These are phyloP conservation scores for Cyclospora cayetanensis DNA, from an alignment of 169 alveolate species.

Conservation along the genomic window DNA sequence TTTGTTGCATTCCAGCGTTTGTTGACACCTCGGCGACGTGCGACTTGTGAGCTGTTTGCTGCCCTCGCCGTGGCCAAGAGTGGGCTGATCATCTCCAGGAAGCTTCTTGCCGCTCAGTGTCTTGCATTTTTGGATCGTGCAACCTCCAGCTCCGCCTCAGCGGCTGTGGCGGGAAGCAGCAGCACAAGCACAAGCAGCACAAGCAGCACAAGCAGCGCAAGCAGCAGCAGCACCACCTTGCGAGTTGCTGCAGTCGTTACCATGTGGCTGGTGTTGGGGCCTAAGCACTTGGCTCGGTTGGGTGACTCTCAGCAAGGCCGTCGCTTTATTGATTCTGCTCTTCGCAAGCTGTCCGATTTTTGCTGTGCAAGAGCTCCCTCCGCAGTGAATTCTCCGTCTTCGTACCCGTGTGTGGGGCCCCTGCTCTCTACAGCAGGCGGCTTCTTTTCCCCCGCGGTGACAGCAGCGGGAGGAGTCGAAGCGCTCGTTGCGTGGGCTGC, in stretches of 20 bases:
- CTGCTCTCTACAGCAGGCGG: background rate
- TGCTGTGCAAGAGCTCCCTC: background rate
- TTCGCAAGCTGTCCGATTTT: conserved; percentile 31
- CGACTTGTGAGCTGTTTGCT: conserved; percentile 62
- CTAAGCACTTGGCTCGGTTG: conserved; percentile 24
- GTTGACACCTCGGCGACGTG: conserved; percentile 27
- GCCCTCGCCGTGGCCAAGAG: conserved; percentile 45
- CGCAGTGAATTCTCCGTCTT: background rate
- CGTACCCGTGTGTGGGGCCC: background rate
- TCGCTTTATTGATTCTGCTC: conserved; percentile 52
- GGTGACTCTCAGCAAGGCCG: conserved; percentile 71
- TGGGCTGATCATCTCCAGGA: conserved; percentile 51
- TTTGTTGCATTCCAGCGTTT: conserved; percentile 49
- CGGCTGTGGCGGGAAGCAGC: background rate
- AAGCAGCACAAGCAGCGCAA: background rate
- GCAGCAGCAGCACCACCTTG: background rate
- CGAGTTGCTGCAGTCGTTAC: conserved; percentile 20
- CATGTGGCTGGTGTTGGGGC: conserved; percentile 68
- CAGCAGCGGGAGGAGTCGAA: conserved; percentile 8
- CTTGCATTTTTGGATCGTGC: conserved; percentile 26
- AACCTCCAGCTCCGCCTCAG: background rate
- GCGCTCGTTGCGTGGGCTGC: conserved; percentile 68
- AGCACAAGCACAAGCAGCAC: background rate
- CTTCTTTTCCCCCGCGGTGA: background rate
- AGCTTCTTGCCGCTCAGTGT: conserved; percentile 62